Evolutionary conservation across 805 yeast species (phyloP).

Genomic region (Starmerella gropengiesseri): DNA sequence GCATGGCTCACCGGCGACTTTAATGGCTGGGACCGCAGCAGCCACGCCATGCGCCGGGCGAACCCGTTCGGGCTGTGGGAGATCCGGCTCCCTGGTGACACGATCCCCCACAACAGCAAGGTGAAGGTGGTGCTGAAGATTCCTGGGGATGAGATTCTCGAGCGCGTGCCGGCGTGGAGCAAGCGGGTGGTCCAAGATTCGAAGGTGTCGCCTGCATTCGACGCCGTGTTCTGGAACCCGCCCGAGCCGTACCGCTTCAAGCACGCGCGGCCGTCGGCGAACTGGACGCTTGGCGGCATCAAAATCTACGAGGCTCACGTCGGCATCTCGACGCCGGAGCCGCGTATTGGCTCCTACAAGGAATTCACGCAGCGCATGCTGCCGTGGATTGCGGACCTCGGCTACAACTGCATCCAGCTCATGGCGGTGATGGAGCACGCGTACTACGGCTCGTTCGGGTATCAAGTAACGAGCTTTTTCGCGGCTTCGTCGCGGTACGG

Average conservation of each 20-base stretch:
- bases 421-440: constrained; percentile 99
- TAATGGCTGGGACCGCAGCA: constrained; percentile 61
- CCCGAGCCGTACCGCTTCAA: constrained; percentile 46
- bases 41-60: constrained; percentile 42
- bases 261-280: constrained; percentile 54
- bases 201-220: constrained; percentile 44
- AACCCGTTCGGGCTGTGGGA: constrained; percentile 66
- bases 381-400: constrained; percentile 75
- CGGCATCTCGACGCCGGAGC: constrained; percentile 89
- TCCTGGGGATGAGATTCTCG: constrained; percentile 59
- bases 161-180: constrained; percentile 84
- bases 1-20: constrained; percentile 88
- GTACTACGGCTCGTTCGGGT: constrained; percentile 95
- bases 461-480: constrained; percentile 86
- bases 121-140: constrained; percentile 53
- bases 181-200: constrained; percentile 60
- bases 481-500: constrained; percentile 87
- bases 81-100: constrained; percentile 47
- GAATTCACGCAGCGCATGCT: constrained; percentile 72
- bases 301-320: constrained; percentile 87
- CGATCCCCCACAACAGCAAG: constrained; percentile 72
- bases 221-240: constrained; percentile 93
- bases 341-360: constrained; percentile 69
- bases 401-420: constrained; percentile 85
- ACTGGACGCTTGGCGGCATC: constrained; percentile 24